Base-by-base conservation (phyloP, 2,329 filamentous ascomycete genomes). In the Fusarium acutatum region DNA sequence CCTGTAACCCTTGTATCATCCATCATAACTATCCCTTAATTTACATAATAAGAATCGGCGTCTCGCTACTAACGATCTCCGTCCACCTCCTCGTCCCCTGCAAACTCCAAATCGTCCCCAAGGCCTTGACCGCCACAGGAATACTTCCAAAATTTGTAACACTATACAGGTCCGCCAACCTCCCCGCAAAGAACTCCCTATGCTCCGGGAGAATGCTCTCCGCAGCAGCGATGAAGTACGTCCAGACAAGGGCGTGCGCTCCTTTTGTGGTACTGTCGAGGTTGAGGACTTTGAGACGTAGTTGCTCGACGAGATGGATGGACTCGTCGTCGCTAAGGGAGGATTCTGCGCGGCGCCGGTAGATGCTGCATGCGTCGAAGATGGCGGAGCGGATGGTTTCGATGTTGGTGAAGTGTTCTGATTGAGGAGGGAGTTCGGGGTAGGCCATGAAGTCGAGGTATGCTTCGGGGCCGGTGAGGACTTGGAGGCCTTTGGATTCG, bases 231-330 rank as follows among this genome's bases (percentile, higher is more conserved):
- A 84, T 78, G 35, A 84, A 84, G 58, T 80, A 84, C 1, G 81
- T 75, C 83, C 83, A 85, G 0, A 84, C 82, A 1, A 85, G 79
- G 2, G 82, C 80, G 44, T 84, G 83, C 0, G 79, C 77, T 5
- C 83, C 82, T 7, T 78, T 78, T 1, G 75, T 78, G 4, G 76
- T 60, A 1, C 77, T 68, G 10, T 78, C 73, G 10, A 84, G 60
- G 11, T 68, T 68, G 4, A 70, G 37, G 1, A 83, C 77, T 6
- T 81, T 78, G 18, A 75, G 64, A 3, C 79, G 80, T 1, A 84
- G 67, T 26, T 76, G 71, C 26, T 83, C 81, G 1, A 84, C 69
- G 5, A 78, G 43, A 12, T 79, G 73, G 4, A 76, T 73, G 1
- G 79, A 80, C 7, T 78, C 74, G 3, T 76, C 67, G 6, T 66